These are phyloP conservation scores for Citrullus colocynthis DNA, from an alignment of 306 rosid species.

Conservation along the genomic window DNA sequence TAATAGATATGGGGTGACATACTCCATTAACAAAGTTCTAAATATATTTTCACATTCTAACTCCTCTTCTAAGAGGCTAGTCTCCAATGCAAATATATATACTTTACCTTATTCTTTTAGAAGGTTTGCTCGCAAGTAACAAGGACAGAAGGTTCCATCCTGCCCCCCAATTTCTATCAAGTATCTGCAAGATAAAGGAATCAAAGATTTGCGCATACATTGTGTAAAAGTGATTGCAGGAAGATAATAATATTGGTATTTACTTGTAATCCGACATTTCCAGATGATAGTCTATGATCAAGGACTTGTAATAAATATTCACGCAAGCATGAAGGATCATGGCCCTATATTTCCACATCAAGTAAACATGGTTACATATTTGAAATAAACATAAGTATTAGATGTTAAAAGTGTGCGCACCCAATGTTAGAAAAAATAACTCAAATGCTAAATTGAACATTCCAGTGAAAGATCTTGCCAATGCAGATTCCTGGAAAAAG, in stretches of 20 bases:
- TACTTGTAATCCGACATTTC: slow-evolving; percentile 82
- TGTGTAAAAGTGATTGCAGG: slow-evolving; percentile 14
- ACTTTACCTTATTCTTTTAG: slow-evolving; percentile 62
- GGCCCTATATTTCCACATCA: slow-evolving; percentile 50
- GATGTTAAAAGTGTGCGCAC: background rate
- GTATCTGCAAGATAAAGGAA: slow-evolving; percentile 45
- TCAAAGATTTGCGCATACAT: slow-evolving; percentile 12
- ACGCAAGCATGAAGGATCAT: slow-evolving; percentile 92
- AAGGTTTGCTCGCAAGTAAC: slow-evolving; percentile 76
- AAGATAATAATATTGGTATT: slow-evolving; percentile 1
- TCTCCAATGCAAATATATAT: background rate
- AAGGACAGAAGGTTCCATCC: slow-evolving; percentile 92
- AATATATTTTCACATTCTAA: background rate
- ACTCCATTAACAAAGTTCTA: background rate
- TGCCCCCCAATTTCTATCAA: slow-evolving; percentile 98
- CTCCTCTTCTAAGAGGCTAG: slow-evolving; percentile 10
- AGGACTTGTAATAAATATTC: slow-evolving; percentile 61
- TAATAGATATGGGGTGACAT: background rate
- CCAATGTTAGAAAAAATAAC: background rate
- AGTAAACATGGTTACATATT: slow-evolving; percentile 6
- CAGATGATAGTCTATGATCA: slow-evolving; percentile 44
- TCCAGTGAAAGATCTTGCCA: background rate
- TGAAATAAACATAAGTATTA: background rate
- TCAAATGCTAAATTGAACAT: background rate
- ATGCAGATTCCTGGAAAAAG: background rate